Percentiles rank a stretch among this genome's conserved stretches.
Conservation (phyloP, 2,329 filamentous ascomycete genomes). For the Curvularia sp. region DNA sequence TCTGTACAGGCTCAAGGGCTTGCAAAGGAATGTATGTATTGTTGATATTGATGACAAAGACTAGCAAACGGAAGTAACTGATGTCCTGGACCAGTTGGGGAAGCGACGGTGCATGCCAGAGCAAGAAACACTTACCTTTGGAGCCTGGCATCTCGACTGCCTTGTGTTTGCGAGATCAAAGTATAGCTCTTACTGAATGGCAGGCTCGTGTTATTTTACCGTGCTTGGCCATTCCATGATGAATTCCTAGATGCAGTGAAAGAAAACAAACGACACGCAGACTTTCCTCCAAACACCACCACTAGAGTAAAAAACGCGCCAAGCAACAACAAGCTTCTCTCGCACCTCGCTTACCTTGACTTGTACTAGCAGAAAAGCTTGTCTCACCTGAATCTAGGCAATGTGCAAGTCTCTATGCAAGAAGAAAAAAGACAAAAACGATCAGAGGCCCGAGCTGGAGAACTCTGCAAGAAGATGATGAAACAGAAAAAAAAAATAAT, state of each 20-base stretch:
- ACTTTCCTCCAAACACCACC: neutral
- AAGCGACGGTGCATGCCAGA: slow-evolving; percentile 1
- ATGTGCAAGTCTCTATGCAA: no score
- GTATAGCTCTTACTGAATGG: neutral
- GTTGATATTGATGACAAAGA: slow-evolving; percentile 1
- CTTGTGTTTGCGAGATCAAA: neutral
- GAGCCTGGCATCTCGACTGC: neutral
- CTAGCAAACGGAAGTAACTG: slow-evolving; percentile 5
- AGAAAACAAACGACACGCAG: neutral
- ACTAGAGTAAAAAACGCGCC: neutral
- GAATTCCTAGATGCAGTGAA: neutral
- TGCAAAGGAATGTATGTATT: neutral
- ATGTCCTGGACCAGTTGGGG: slow-evolving; percentile 2
- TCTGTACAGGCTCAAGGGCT: neutral
- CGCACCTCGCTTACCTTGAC: neutral
- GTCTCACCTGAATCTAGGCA: no score
- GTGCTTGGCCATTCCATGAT: neutral
- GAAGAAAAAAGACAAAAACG: no score
- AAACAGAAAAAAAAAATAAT: no score
- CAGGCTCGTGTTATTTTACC: neutral
- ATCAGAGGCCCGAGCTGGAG: no score
- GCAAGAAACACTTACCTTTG: neutral
- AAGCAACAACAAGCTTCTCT: neutral
- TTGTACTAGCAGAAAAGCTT: no score
- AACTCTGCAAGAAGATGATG: no score